Evolutionary conservation across 176 grass and related monocot genomes (phyloP).

Genomic region (Cocos nucifera): DNA sequence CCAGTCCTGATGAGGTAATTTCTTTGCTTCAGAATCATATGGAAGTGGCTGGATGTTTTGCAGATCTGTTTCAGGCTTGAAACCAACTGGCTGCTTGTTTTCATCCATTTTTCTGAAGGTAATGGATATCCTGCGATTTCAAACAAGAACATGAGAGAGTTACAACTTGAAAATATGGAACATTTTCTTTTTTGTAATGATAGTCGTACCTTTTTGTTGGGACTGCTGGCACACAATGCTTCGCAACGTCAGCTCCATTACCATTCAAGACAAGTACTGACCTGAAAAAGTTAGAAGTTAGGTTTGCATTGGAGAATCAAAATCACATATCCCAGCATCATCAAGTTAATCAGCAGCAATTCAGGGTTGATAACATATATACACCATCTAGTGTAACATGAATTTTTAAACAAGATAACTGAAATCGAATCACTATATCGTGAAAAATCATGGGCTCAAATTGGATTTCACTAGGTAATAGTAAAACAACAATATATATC

Average conservation of each 20-base stretch:
- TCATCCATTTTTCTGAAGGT: constrained; percentile 87
- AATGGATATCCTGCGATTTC: constrained; percentile 69
- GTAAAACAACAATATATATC: too few species aligned
- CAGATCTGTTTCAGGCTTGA: constrained; percentile 55
- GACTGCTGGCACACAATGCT: constrained; percentile 79
- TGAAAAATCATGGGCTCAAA: too few species aligned
- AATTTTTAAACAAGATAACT: too few species aligned
- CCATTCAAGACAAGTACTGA: constrained; percentile 81
- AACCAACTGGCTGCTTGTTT: constrained; percentile 39
- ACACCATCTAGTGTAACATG: too few species aligned
- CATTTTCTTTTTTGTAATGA: background rate
- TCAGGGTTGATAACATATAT: too few species aligned
- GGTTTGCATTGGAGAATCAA: too few species aligned
- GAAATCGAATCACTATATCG: too few species aligned
- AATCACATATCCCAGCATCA: too few species aligned
- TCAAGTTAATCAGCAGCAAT: too few species aligned
- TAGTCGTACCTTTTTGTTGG: constrained; percentile 52
- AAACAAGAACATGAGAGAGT: constrained; percentile 14
- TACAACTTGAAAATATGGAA: background rate
- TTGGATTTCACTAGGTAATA: too few species aligned
- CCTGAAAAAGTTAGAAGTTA: constrained; percentile 18
- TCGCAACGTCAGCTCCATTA: constrained; percentile 81
- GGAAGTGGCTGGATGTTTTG: constrained; percentile 20
- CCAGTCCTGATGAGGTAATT: background rate
- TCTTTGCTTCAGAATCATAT: background rate